These are phyloP conservation scores for Meira miltonrushii DNA, from an alignment of 1,284 basidiomycete genomes.

Conservation along the genomic window DNA sequence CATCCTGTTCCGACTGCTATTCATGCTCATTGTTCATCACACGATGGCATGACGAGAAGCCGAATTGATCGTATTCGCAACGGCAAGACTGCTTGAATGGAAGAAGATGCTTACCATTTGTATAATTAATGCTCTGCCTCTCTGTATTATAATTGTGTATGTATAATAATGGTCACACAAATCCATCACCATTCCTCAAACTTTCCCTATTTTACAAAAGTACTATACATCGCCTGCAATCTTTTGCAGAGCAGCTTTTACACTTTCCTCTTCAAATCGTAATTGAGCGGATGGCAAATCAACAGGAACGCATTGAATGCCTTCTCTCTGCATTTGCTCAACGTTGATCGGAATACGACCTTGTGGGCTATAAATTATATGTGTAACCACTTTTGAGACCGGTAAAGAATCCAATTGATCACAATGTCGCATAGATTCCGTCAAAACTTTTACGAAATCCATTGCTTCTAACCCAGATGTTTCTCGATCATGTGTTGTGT, in stretches of 20 bases:
- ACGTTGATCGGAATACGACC: constrained; percentile 16
- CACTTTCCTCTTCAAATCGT: not conserved
- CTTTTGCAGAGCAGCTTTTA: not conserved
- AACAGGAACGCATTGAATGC: constrained; percentile 17
- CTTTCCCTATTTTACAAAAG: too few relatives aligned
- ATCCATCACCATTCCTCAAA: too few relatives aligned
- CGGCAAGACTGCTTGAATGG: too few relatives aligned
- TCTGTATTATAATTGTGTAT: too few relatives aligned
- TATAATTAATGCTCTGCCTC: too few relatives aligned
- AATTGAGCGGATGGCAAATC: constrained; percentile 7
- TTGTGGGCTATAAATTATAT: constrained; percentile 72
- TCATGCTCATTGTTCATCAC: not conserved
- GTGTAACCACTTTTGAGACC: constrained; percentile 61
- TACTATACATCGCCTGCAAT: not conserved
- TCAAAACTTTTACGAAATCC: constrained; percentile 67
- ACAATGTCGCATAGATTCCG: constrained; percentile 56
- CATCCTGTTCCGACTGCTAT: not conserved
- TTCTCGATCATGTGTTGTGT: constrained; percentile 82
- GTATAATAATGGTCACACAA: too few relatives aligned
- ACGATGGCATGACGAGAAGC: too few relatives aligned
- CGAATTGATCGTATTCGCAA: too few relatives aligned
- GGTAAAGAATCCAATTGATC: constrained; percentile 68
- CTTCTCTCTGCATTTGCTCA: constrained; percentile 11
- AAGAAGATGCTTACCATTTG: too few relatives aligned
- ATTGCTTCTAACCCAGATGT: constrained; percentile 75